These are phyloP conservation scores for Penicillium lividum DNA, from an alignment of 495 filamentous ascomycete species.

Conservation along the genomic window DNA sequence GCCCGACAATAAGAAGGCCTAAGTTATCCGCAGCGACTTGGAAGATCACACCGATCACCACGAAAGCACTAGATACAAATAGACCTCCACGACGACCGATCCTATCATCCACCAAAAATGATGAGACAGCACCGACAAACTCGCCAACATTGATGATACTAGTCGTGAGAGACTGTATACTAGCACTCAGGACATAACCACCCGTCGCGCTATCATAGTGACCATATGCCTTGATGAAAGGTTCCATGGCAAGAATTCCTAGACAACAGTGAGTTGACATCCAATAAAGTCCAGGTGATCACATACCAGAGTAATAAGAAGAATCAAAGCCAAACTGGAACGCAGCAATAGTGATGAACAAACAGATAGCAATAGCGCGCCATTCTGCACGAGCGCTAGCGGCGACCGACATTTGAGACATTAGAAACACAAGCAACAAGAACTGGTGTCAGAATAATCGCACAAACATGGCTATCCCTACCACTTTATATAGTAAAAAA, in stretches of 20 bases:
- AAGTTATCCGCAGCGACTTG: conserved; percentile 1
- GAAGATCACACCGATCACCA: conserved; percentile 1
- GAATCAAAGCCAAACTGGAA: conserved; percentile 5
- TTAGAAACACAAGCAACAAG: neutral
- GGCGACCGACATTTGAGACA: conserved; percentile 2
- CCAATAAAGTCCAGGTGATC: neutral
- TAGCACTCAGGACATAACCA: neutral
- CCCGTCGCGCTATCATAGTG: neutral
- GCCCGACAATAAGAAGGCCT: neutral
- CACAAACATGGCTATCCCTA: neutral
- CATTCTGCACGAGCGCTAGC: conserved; percentile 1
- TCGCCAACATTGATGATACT: conserved; percentile 2
- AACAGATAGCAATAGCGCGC: conserved; percentile 2
- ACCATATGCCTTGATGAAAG: neutral
- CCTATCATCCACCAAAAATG: neutral
- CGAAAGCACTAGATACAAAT: conserved; percentile 1
- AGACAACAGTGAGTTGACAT: neutral
- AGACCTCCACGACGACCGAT: conserved; percentile 2
- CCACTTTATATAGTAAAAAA: neutral
- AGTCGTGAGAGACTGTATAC: neutral
- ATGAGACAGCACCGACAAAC: neutral
- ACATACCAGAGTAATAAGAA: conserved; percentile 3
- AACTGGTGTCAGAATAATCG: neutral
- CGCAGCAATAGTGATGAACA: conserved; percentile 4
- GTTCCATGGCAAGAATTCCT: conserved; percentile 2